phyloP scores from a whole-genome alignment of 108 stramenopile genomes.

The Mediolabrus comicus region DNA sequence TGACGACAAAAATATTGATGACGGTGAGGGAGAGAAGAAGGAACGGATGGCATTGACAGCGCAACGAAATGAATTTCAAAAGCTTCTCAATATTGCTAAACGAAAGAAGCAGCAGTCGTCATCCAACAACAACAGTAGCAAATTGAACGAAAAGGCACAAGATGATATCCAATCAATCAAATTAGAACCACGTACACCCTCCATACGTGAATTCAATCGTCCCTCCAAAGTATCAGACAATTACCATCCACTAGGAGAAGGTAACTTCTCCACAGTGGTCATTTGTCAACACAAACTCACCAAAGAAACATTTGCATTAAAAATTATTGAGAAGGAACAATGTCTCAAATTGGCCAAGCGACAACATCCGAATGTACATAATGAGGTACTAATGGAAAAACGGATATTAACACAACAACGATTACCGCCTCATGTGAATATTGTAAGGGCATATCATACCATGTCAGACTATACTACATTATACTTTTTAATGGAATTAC shows the following conservation, averaged over 20 bases:
- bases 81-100: slow-evolving; percentile 33
- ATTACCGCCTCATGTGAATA: slow-evolving; percentile 46
- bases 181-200: slow-evolving; percentile 52
- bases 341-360: slow-evolving; percentile 81
- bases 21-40: slow-evolving; percentile 1
- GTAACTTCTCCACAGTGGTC: slow-evolving; percentile 90
- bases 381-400: slow-evolving; percentile 97
- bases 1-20: background rate
- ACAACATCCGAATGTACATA: slow-evolving; percentile 94
- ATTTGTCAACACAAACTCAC: slow-evolving; percentile 80
- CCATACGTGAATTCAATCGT: slow-evolving; percentile 74
- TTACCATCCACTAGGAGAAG: slow-evolving; percentile 66
- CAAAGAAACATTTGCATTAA: slow-evolving; percentile 91
- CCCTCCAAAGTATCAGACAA: slow-evolving; percentile 66
- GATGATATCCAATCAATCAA: slow-evolving; percentile 52
- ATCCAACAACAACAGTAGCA: slow-evolving; percentile 7
- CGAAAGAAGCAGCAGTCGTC: slow-evolving; percentile 24
- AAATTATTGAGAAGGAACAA: slow-evolving; percentile 92
- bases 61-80: slow-evolving; percentile 58
- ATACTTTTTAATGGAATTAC: slow-evolving; percentile 85
- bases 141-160: background rate
- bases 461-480: slow-evolving; percentile 84
- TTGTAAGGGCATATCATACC: slow-evolving; percentile 84
- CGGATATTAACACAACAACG: slow-evolving; percentile 78
- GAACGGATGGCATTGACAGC: slow-evolving; percentile 16